Evolutionary conservation across 2,329 filamentous ascomycete species (phyloP).

Genomic region (Aphanoascus verrucosus): DNA sequence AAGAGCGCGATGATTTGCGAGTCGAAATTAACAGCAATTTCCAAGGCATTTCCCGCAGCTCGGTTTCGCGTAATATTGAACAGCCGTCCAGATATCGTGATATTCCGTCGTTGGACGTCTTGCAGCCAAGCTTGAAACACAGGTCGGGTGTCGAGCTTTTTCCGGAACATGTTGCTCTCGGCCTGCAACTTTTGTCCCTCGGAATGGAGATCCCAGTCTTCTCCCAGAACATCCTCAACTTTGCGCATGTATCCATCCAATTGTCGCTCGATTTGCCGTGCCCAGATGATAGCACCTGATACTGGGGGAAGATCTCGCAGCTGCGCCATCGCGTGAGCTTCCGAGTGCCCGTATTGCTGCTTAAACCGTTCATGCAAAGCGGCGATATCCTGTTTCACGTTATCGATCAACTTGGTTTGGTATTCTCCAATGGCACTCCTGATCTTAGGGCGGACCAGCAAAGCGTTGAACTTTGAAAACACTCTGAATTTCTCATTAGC

Average conservation of each 20-base stretch:
- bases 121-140: conserved; percentile 94
- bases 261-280: conserved; percentile 90
- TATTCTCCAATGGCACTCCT: conserved; percentile 95
- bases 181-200: conserved; percentile 89
- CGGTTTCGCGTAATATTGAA: conserved; percentile 83
- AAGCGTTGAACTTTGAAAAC: conserved; percentile 98
- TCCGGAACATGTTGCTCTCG: conserved; percentile 86
- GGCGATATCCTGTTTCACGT: conserved; percentile 92
- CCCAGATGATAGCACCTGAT: conserved; percentile 95
- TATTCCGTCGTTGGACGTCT: conserved; percentile 77
- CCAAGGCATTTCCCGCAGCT: conserved; percentile 78
- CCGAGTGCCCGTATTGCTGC: conserved; percentile 95
- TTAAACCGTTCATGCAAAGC: conserved; percentile 94
- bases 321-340: conserved; percentile 96
- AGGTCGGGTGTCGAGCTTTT: conserved; percentile 85
- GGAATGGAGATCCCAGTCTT: conserved; percentile 86
- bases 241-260: conserved; percentile 96
- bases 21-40: conserved; percentile 92
- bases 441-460: conserved; percentile 98
- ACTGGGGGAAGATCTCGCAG: conserved; percentile 90
- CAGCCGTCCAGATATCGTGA: conserved; percentile 82
- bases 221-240: conserved; percentile 93
- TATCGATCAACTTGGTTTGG: conserved; percentile 94
- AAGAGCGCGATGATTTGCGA: conserved; percentile 94
- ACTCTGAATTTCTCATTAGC: conserved; percentile 99